These are phyloP conservation scores for Pulveroboletus sp. DNA, from an alignment of 768 basidiomycete genomes.

Conservation along the genomic window DNA sequence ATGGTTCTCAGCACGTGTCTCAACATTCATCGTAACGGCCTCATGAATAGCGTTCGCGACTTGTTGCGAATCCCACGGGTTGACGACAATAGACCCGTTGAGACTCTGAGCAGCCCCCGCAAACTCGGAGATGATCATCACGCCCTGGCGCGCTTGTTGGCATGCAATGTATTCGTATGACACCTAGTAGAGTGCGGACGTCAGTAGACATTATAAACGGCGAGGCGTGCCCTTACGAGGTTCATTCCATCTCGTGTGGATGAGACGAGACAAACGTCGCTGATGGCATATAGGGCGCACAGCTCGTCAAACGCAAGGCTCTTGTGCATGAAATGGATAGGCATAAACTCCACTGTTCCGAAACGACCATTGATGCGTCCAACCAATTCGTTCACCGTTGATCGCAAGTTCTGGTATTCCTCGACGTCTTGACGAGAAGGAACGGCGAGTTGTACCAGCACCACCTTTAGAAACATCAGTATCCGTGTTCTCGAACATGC, in stretches of 20 bases:
- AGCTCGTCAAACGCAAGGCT: slow-evolving; percentile 89
- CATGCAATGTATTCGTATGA: slow-evolving; percentile 98
- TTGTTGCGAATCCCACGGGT: slow-evolving; percentile 99
- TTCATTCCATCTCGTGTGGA: slow-evolving; percentile 99
- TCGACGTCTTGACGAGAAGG: slow-evolving; percentile 98
- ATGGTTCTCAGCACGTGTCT: slow-evolving; percentile 86
- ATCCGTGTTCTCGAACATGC: background rate
- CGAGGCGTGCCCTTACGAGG: slow-evolving; percentile 53
- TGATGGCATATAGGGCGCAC: slow-evolving; percentile 94
- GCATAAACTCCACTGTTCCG: slow-evolving; percentile 99
- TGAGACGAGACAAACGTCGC: slow-evolving; percentile 93
- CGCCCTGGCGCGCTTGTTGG: slow-evolving; percentile 88
- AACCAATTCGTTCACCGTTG: slow-evolving; percentile 95
- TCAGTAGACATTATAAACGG: slow-evolving; percentile 4
- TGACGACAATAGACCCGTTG: slow-evolving; percentile 95
- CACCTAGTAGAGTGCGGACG: slow-evolving; percentile 50
- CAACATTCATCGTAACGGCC: slow-evolving; percentile 84
- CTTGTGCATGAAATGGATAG: slow-evolving; percentile 99
- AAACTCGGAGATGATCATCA: slow-evolving; percentile 97
- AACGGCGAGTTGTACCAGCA: slow-evolving; percentile 94
- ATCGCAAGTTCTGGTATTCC: slow-evolving; percentile 96
- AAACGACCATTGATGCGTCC: slow-evolving; percentile 98
- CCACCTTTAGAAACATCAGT: slow-evolving; percentile 51
- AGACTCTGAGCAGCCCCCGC: slow-evolving; percentile 95
- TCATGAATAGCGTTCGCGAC: slow-evolving; percentile 97